Evolutionary conservation across 164 flowering plant genomes (phyloP).

Genomic region (Taxillus chinensis): DNA sequence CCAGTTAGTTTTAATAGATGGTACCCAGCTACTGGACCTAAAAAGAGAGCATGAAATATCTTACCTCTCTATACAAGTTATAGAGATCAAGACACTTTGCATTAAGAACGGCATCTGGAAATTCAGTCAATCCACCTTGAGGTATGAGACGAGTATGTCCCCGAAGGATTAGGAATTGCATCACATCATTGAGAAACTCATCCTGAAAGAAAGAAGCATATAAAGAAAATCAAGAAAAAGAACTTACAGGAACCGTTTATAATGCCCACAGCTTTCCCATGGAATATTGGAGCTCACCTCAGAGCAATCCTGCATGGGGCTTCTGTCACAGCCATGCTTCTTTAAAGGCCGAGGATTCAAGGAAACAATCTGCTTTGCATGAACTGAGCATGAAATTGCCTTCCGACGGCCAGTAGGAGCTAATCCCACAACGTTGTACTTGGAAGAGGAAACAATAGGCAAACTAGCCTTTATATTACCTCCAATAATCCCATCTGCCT

Average conservation of each 20-base stretch:
- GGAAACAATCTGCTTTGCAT: constrained; percentile 75
- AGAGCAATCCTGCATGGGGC: constrained; percentile 70
- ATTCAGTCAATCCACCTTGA: constrained; percentile 89
- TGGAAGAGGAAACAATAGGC: constrained; percentile 32
- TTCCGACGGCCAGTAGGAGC: constrained; percentile 51
- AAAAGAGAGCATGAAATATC: constrained; percentile 2
- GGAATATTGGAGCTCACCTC: constrained; percentile 46
- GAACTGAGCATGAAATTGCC: constrained; percentile 51
- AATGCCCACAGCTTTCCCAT: background rate
- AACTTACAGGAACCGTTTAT: background rate
- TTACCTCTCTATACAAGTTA: constrained; percentile 93
- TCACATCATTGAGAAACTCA: constrained; percentile 88
- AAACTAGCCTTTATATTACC: constrained; percentile 38
- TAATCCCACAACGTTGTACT: constrained; percentile 35
- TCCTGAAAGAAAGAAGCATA: constrained; percentile 41
- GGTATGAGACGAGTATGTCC: constrained; percentile 94
- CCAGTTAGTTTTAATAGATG: background rate
- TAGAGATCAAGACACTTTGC: constrained; percentile 92
- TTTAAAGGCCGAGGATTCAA: constrained; percentile 93
- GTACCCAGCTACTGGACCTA: background rate
- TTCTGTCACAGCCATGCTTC: constrained; percentile 93
- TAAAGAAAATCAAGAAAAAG: background rate
- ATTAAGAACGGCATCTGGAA: constrained; percentile 95
- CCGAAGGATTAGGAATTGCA: constrained; percentile 84
- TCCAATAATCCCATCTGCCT: constrained; percentile 43